A percentile compares a stretch with the other conserved stretches of the same genome.
These are phyloP conservation scores for Albizia julibrissin DNA, from an alignment of 306 rosid genomes.

Conservation along the genomic window DNA sequence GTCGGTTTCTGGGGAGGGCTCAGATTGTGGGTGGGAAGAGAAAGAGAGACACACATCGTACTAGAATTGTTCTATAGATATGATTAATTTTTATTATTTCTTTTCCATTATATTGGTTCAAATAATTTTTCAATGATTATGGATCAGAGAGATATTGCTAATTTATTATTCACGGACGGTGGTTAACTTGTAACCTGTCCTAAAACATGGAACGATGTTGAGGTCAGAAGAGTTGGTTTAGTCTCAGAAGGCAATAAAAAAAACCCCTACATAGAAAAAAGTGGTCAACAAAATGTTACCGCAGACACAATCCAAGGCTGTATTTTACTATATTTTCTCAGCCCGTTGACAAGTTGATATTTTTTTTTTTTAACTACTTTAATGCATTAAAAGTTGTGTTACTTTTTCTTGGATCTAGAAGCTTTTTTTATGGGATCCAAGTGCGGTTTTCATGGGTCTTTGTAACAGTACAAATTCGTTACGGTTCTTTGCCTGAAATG, in stretches of 20 bases:
- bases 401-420: constrained; percentile 41
- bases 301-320: not conserved
- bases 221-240: constrained; percentile 23
- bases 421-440: constrained; percentile 18
- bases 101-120: constrained; percentile 5
- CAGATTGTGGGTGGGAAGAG: not conserved
- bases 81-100: not conserved
- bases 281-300: constrained; percentile 12
- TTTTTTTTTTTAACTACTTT: not conserved
- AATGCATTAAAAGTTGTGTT: constrained; percentile 34
- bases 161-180: constrained; percentile 36
- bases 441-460: constrained; percentile 19
- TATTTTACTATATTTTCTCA: not conserved
- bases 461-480: constrained; percentile 31
- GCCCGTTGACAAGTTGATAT: not conserved
- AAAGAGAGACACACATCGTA: not conserved
- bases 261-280: not conserved
- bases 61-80: not conserved
- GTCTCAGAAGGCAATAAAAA: not conserved
- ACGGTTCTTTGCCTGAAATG: constrained; percentile 30
- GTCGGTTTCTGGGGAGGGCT: not conserved
- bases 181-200: constrained; percentile 21
- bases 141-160: constrained; percentile 32
- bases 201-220: not conserved
- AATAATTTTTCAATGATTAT: constrained; percentile 51